Base-by-base conservation (phyloP, 345 rosid genomes). In the Gossypium ekmanianum region DNA sequence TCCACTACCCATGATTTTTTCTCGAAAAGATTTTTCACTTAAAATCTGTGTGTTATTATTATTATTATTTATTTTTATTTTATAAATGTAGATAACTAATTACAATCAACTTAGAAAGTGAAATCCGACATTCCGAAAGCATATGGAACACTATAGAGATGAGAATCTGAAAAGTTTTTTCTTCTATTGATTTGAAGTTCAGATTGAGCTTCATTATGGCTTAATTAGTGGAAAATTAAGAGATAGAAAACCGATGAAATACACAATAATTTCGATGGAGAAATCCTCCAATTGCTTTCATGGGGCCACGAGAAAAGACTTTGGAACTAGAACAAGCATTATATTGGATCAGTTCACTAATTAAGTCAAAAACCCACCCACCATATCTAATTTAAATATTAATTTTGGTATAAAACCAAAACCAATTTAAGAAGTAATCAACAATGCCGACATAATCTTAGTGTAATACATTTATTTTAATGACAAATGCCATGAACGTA, bases 271-370 rank as follows among this genome's bases (percentile, higher is more conserved):
- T 44, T 39, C 9, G 55, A 62, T 71, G 11, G 44, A 22, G 22
- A 57, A 20, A 72, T 27, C 47, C 63, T 71, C 47, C 73, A 54
- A 20, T 22, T 56, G 61, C 20, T 22, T 72, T 17, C 16, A 50
- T 59, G 81, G 81, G 77, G 44, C 77, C 77, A 47, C 9, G 6
- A 44, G 22, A 66, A 63, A 68, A 39, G 70, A 68, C 77, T 48
- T 74, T 39, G 43, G 29, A 68, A 67, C 74, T n/a, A 50, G 26
- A 50, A n/a, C 52, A 18, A 55, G 26, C 48, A 56, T 59, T 78
- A 27, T 10, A 24, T 72, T 65, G 51, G 14, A 26, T 20, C 20
- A 20, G 48, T 34, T 44, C 54, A 73, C 58, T 18, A 41, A 45
- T 45, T 72, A 26, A 56, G 12, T 43, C 44, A 55, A 5, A 39